phyloP scores from a whole-genome alignment of 257 asterid genomes.

The Nicotiana tabacum region DNA sequence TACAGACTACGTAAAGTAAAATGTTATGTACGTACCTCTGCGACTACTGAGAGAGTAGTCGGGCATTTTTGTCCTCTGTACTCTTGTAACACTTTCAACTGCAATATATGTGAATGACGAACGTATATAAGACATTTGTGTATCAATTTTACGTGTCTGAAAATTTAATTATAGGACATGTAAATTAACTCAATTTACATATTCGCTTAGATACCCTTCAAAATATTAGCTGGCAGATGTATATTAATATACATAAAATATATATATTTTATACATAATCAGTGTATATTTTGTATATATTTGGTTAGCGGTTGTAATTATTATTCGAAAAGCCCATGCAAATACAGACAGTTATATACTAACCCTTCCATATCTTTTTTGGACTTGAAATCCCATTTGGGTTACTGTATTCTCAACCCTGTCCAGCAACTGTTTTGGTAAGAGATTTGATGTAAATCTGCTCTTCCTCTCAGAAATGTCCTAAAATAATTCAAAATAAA shows the following conservation, averaged over 20 bases:
- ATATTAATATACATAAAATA: too few relatives aligned
- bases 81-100: conserved; percentile 62
- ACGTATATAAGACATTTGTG: background rate
- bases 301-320: too few relatives aligned
- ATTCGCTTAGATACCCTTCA: background rate
- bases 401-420: too few relatives aligned
- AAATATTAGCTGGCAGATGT: too few relatives aligned
- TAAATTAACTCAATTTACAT: background rate
- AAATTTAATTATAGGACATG: too few relatives aligned
- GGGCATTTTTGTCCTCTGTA: conserved; percentile 41
- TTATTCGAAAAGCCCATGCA: fast-evolving
- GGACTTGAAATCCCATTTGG: conserved; percentile 21
- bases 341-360: background rate
- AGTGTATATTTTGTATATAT: too few relatives aligned
- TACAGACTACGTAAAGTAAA: too few relatives aligned
- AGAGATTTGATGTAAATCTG: too few relatives aligned
- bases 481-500: background rate
- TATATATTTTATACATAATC: too few relatives aligned
- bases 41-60: conserved; percentile 52
- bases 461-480: too few relatives aligned
- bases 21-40: conserved; percentile 51
- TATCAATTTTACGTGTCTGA: background rate
- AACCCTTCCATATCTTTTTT: conserved; percentile 82
- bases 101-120: conserved; percentile 13
- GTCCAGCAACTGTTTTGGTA: too few relatives aligned